Evolutionary conservation across 2,329 filamentous ascomycete species (phyloP), one percentile per base, ranked within the genome.

Genomic region (Talaromyces sp.): DNA sequence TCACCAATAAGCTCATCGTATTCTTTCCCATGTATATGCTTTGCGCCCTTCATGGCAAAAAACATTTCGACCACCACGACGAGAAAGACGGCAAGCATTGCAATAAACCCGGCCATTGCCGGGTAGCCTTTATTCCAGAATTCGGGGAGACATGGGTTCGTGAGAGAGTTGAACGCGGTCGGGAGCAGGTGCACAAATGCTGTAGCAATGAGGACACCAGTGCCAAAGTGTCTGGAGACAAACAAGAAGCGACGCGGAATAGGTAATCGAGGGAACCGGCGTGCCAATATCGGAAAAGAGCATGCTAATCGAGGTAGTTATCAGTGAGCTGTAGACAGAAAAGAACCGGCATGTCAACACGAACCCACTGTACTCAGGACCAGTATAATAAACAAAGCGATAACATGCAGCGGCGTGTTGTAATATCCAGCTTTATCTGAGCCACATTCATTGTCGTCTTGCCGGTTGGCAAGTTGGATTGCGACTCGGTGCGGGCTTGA

Each of bases 1-100:
- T 71, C 71, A 31, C 69, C 66, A 52, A 78, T 77, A 28, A 78
- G 61, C 40, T 77, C 77, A 64, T 83, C 81, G 64, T 83, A 84
- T 63, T 83, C 82, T 34, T 74, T 79, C 12, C 78, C 76, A 69
- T 88, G 85, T 55, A 82, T 79, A 70, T 88, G 85, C 16, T 80
- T 80, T 8, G 85, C 85, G 5, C 86, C 86, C 70, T 83, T 83
- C 59, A 88, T 89, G 0, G 92, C 92, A 67, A 98, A 88, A 73
- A 92, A 92, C 78, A 95, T 96, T 75, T 98, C 94, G 58, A 97
- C 84, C 2, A 87, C 85, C 6, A 96, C 91, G 3, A 97, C 92
- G 4, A 90, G 79, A 63, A 96, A 82, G n/a, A 91, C 90, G 10
- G 90, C 87, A 9, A 87, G 75, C 90, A 96, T 94, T 61, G 91